Base-by-base conservation (phyloP, 371 early-diverging fungal genomes). In the Mortierella sp. region DNA sequence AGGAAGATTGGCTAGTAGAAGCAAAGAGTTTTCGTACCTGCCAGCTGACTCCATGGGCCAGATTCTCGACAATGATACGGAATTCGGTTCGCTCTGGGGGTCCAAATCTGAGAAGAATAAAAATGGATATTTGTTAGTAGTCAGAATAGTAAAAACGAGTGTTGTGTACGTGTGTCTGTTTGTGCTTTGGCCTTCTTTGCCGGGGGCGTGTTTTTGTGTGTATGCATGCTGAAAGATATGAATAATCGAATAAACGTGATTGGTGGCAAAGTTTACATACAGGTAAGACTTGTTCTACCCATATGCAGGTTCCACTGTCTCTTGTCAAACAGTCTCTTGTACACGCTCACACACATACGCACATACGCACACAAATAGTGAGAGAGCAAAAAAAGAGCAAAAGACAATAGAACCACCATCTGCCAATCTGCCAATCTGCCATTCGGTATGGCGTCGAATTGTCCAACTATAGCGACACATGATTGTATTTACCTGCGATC, bases 11-110 rank as follows among this genome's bases (percentile, higher is more conserved):
- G 39, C 60, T 37, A 59, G 60, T 59, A 30, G 60, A 59, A 59
- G 60, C 16, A 59, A 43, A 43, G 54, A 16, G 47, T 65, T 57
- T 43, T 79, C 89, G 84, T 91, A 94, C 94, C 93, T 94, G 94
- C 94, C 94, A 94, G 87, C 86, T 90, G 83, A 89, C 89, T 73
- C 91, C 89, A 63, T 91, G 84, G 62, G 93, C 87, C 70, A 94
- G 84, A 73, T 90, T 91, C 52, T 90, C 91, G 52, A 94, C 90
- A 70, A 90, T 87, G 59, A 94, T 78, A 54, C 94, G 88, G 72
- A 91, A 86, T 49, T 86, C 88, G 60, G 90, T 86, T 68, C 86
- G 70, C 62, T 78, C 79, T 20, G 88, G 87, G 10, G 86, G 86
- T 10, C 86, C 87, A 52, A 84, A 87, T 69, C 83, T 79, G 55